A percentile compares a stretch with the other conserved stretches of the same genome.
Evolutionary conservation across 2,329 filamentous ascomycete species (phyloP).

Genomic region (Colletotrichum graminicola): DNA sequence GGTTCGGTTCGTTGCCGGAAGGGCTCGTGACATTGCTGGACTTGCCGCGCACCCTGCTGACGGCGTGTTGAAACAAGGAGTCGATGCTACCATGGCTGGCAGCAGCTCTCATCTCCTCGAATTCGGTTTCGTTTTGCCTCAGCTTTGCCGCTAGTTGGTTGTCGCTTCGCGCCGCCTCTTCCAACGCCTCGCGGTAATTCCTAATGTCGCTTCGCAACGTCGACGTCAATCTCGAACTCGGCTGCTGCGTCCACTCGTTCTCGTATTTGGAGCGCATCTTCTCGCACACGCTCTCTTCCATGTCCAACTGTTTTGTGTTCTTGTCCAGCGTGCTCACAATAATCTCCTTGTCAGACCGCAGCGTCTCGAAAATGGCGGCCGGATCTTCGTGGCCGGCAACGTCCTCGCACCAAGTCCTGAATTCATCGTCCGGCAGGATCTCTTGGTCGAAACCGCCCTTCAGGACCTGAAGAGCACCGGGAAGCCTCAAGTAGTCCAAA

Average conservation of each 20-base stretch:
- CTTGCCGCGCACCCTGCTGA: constrained; percentile 81
- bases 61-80: constrained; percentile 86
- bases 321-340: constrained; percentile 81
- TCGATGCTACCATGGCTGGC: constrained; percentile 89
- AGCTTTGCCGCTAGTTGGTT: constrained; percentile 85
- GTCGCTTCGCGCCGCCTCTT: constrained; percentile 90
- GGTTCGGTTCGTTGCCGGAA: constrained; percentile 74
- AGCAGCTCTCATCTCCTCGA: constrained; percentile 94
- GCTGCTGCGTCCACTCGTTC: constrained; percentile 95
- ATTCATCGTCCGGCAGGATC: constrained; percentile 88
- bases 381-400: constrained; percentile 89
- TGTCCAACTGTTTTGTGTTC: constrained; percentile 89
- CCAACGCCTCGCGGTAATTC: constrained; percentile 88
- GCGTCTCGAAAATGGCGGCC: constrained; percentile 79
- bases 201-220: constrained; percentile 89
- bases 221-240: constrained; percentile 88
- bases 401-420: constrained; percentile 93
- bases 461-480: constrained; percentile 87
- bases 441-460: constrained; percentile 95
- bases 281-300: constrained; percentile 98
- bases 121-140: constrained; percentile 86
- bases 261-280: constrained; percentile 99
- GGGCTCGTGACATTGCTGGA: constrained; percentile 72
- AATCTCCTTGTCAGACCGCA: constrained; percentile 82
- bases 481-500: constrained; percentile 91